Evolutionary conservation across 345 rosid species (phyloP).

Genomic region (Bruguiera parviflora): DNA sequence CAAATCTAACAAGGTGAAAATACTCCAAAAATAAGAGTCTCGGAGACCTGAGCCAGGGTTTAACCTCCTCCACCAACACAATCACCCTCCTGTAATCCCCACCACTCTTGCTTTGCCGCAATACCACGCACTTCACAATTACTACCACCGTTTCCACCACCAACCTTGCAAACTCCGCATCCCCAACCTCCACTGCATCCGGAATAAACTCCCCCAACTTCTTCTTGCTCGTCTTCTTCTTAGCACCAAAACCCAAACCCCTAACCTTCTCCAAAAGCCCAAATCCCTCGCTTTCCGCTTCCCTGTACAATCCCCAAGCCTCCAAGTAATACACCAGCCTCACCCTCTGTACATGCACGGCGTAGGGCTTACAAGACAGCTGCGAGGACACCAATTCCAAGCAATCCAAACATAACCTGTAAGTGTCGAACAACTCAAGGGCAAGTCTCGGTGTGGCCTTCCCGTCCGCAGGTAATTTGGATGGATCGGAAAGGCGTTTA

Average conservation of each 20-base stretch:
- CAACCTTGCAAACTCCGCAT: constrained; percentile 46
- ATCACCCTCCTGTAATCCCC: constrained; percentile 39
- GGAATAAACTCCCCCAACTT: constrained; percentile 28
- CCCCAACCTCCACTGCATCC: constrained; percentile 25
- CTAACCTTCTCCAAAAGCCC: constrained; percentile 50
- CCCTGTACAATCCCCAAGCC: constrained; percentile 45
- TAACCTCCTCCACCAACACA: constrained; percentile 54
- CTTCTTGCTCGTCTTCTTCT: constrained; percentile 5
- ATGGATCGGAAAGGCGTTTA: constrained; percentile 55
- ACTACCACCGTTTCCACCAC: constrained; percentile 52
- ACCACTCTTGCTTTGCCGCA: constrained; percentile 37
- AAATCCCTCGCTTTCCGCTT: constrained; percentile 42
- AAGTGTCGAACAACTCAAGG: constrained; percentile 43
- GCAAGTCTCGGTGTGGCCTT: constrained; percentile 7
- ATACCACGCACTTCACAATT: constrained; percentile 50
- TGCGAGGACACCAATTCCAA: constrained; percentile 60
- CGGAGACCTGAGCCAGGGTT: constrained; percentile 65
- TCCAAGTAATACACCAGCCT: constrained; percentile 52
- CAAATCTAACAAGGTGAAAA: no score
- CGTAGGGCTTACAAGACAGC: constrained; percentile 58
- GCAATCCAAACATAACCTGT: constrained; percentile 62
- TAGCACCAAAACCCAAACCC: constrained; percentile 22
- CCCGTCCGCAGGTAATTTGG: neutral
- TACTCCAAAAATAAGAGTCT: no score
- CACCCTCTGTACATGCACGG: constrained; percentile 49